These are phyloP conservation scores for Apiospora phragmitis DNA, from an alignment of 2,329 filamentous ascomycete species.

Conservation along the genomic window DNA sequence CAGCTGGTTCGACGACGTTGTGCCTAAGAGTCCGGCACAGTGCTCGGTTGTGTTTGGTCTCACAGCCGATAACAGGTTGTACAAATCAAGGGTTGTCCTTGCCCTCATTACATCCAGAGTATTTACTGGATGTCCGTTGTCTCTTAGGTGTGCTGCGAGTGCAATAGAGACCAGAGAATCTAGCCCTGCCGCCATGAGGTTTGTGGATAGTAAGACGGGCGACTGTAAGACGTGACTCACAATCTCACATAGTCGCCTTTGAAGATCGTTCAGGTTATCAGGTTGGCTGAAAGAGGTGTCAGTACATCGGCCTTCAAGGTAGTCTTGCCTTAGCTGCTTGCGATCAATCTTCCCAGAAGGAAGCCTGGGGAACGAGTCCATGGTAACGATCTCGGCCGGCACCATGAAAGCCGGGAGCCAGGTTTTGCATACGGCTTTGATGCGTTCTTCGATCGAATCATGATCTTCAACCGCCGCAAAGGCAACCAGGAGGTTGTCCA, in stretches of 20 bases:
- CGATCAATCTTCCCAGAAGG: constrained; percentile 84
- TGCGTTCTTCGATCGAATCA: constrained; percentile 35
- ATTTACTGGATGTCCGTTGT: constrained; percentile 52
- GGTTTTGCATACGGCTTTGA: constrained; percentile 62
- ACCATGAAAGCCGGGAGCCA: constrained; percentile 88
- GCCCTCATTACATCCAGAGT: constrained; percentile 64
- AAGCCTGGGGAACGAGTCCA: constrained; percentile 68
- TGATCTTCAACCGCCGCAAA: constrained; percentile 62
- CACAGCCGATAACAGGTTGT: constrained; percentile 11
- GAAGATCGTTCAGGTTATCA: constrained; percentile 30
- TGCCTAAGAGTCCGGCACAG: not conserved
- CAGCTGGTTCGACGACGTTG: not conserved
- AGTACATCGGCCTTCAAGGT: constrained; percentile 29
- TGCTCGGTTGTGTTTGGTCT: not conserved
- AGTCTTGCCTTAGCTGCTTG: constrained; percentile 59
- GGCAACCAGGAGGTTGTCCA: constrained; percentile 68
- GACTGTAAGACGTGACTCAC: constrained; percentile 28
- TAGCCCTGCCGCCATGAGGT: constrained; percentile 35
- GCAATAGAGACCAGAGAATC: constrained; percentile 45
- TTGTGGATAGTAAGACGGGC: constrained; percentile 27
- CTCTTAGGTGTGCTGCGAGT: constrained; percentile 64
- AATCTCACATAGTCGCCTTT: constrained; percentile 35
- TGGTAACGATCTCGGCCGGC: constrained; percentile 68
- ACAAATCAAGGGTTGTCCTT: constrained; percentile 38
- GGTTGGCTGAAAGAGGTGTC: constrained; percentile 9